Evolutionary conservation across 2,329 filamentous ascomycete genomes (phyloP), one percentile per base, ranked within the genome.

Genomic region (Colletotrichum sp.): DNA sequence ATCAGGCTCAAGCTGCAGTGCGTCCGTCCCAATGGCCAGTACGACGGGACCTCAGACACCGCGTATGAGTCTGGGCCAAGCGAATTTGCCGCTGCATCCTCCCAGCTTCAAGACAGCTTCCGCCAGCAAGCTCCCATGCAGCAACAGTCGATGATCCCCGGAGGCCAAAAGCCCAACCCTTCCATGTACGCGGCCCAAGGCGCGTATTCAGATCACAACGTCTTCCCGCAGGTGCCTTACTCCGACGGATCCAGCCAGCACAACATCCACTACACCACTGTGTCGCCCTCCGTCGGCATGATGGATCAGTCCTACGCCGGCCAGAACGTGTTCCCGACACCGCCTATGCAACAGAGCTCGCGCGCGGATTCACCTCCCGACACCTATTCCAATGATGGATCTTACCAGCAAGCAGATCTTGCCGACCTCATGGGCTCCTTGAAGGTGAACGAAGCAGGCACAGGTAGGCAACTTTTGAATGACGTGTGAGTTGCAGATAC

Each of bases 1-100:
- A 94, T 96, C 77, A 92, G 96, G 65, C 88, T 98, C 77, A 98
- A 98, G 87, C 91, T 98, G 75, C 95, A 97, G 81, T 98, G 97
- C 84, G 93, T 98, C 30, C 95, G 96, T 61, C 97, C 96, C 6
- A 96, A 95, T 72, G 93, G 96, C 74, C 92, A 92, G 77, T 94
- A 94, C 80, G 94, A 96, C 80, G 92, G 93, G 68, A 89, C 85
- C 19, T 80, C 82, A 9, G 32, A 34, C 25, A 83, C 84, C 52
- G 82, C 83, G 6, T 93, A 90, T 79, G 91, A 93, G 77, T 55
- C 74, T 22, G 44, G 30, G 19, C 39, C 66, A 71, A 60, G 61
- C 55, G 75, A 78, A n/a, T 89, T 86, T 77, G 85, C 87, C 52
- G 79, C 84, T 6, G 65, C 70, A 6, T 61, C 77, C n/a, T 80